A percentile compares a stretch with the other conserved stretches of the same genome.
Evolutionary conservation across 257 asterid species (phyloP).

Genomic region (Linderniella brevidens): DNA sequence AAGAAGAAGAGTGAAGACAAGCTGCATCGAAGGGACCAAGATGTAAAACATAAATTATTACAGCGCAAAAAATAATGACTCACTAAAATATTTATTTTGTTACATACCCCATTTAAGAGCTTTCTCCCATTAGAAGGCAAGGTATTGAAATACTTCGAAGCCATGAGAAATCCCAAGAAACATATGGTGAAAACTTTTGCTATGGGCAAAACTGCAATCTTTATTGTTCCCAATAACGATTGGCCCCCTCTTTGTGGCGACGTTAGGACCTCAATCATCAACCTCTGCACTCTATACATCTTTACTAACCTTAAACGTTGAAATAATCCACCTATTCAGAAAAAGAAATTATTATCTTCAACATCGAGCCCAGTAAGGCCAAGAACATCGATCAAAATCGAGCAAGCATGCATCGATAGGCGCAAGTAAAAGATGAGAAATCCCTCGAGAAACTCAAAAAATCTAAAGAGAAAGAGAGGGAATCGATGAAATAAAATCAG

Average conservation of each 20-base stretch:
- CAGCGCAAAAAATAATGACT: neutral
- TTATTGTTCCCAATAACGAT: slow-evolving; percentile 56
- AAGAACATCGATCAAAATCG: too few relatives aligned
- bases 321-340: too few relatives aligned
- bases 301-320: too few relatives aligned
- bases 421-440: too few relatives aligned
- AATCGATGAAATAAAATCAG: too few relatives aligned
- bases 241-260: slow-evolving; percentile 76
- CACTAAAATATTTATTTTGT: neutral
- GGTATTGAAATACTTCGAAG: slow-evolving; percentile 77
- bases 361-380: too few relatives aligned
- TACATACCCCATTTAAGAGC: slow-evolving; percentile 87
- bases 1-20: slow-evolving; percentile 84
- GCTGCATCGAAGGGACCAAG: slow-evolving; percentile 26
- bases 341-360: too few relatives aligned
- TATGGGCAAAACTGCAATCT: slow-evolving; percentile 86
- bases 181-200: slow-evolving; percentile 92
- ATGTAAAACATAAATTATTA: too few relatives aligned
- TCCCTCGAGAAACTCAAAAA: too few relatives aligned
- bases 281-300: slow-evolving; percentile 40
- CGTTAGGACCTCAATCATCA: slow-evolving; percentile 40
- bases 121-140: slow-evolving; percentile 81
- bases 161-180: slow-evolving; percentile 86
- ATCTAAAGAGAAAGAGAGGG: too few relatives aligned
- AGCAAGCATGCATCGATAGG: too few relatives aligned